phyloP scores from a whole-genome alignment of 768 basidiomycete species.

The Boletus vinaceobasis region DNA sequence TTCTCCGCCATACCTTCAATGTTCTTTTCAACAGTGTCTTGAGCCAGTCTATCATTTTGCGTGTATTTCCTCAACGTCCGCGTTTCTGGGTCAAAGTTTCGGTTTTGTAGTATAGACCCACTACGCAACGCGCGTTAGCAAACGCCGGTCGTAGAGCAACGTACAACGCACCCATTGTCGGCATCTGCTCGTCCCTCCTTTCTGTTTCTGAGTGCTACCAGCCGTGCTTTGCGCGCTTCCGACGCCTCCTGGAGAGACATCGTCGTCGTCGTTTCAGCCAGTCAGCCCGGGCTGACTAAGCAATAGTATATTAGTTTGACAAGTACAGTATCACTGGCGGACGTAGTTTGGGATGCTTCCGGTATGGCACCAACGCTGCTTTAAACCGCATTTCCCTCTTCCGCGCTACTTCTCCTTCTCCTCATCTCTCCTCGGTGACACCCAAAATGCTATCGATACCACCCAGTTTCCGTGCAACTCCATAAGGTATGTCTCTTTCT shows the following conservation, averaged over 20 bases:
- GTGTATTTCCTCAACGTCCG: constrained; percentile 70
- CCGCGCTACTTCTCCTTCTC: constrained; percentile 33
- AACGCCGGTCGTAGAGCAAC: not conserved
- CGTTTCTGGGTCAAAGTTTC: constrained; percentile 91
- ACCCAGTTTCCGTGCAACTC: constrained; percentile 64
- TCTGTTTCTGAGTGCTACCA: constrained; percentile 70
- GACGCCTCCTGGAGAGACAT: constrained; percentile 76
- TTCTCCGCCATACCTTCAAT: constrained; percentile 80
- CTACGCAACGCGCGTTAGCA: constrained; percentile 23
- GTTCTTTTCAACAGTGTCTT: constrained; percentile 86
- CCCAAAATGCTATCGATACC: constrained; percentile 44
- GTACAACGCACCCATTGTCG: constrained; percentile 39
- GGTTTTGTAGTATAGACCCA: constrained; percentile 56
- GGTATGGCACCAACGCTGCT: constrained; percentile 27
- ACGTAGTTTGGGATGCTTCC: constrained; percentile 23
- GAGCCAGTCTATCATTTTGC: constrained; percentile 51
- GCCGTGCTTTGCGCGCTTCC: constrained; percentile 76
- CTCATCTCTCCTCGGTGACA: constrained; percentile 17
- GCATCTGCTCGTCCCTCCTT: constrained; percentile 56
- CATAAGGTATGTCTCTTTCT: constrained; percentile 50
- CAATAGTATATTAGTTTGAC: not conserved
- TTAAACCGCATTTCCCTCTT: constrained; percentile 5
- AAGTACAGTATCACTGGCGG: not conserved
- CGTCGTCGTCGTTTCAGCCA: not conserved
- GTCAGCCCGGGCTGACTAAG: constrained; percentile 32